Conservation (phyloP, 2,329 filamentous ascomycete species). For the Metarhizium robertsii region DNA sequence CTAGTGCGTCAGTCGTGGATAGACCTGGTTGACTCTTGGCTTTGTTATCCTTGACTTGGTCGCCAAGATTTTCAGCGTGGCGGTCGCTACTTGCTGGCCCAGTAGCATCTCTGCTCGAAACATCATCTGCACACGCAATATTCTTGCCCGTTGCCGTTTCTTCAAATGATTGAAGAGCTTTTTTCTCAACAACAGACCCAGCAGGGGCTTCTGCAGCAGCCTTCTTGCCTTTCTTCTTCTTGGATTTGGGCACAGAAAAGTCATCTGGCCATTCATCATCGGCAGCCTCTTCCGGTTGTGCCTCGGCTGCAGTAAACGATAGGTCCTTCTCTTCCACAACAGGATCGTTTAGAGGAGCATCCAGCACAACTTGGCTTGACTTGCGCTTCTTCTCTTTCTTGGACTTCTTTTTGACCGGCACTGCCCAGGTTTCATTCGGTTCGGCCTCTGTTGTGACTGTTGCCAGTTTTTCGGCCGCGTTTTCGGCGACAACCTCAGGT, state of each 20-base stretch:
- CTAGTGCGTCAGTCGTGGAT: slow-evolving; percentile 17
- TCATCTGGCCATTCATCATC: slow-evolving; percentile 6
- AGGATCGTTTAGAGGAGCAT: neutral
- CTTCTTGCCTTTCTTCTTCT: slow-evolving; percentile 22
- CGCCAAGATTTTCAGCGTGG: neutral
- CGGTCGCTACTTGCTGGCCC: neutral
- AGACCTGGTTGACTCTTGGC: neutral
- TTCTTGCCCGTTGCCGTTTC: neutral
- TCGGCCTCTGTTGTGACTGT: slow-evolving; percentile 17
- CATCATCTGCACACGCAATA: neutral
- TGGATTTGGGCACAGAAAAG: slow-evolving; percentile 10
- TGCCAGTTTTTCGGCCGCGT: neutral
- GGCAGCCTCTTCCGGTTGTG: neutral
- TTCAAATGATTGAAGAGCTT: neutral
- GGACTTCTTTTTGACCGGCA: slow-evolving; percentile 12
- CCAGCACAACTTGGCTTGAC: slow-evolving; percentile 11
- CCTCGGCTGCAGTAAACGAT: neutral
- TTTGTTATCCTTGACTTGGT: neutral
- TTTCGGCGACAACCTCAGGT: neutral
- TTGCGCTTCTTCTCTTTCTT: slow-evolving; percentile 21
- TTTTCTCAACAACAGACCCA: slow-evolving; percentile 1
- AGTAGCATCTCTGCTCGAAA: neutral
- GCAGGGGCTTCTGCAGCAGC: slow-evolving; percentile 2
- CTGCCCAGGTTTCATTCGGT: neutral
- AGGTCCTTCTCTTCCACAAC: neutral